A percentile compares a stretch with the other conserved stretches of the same genome.
phyloP scores from a whole-genome alignment of 1,284 basidiomycete genomes.

The Meira nashicola region DNA sequence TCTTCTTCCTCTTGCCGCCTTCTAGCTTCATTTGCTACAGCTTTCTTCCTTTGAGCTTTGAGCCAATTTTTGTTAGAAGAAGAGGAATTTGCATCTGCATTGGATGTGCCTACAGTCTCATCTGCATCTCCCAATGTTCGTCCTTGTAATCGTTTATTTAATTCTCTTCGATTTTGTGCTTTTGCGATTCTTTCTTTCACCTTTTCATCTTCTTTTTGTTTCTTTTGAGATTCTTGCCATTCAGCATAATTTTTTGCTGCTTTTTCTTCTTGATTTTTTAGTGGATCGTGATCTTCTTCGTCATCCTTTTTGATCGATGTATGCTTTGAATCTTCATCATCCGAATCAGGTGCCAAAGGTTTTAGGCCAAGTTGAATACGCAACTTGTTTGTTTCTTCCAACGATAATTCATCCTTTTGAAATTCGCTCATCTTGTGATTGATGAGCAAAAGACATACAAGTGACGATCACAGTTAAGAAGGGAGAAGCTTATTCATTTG shows the following conservation, averaged over 20 bases:
- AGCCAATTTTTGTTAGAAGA: conserved; percentile 67
- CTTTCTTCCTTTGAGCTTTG: conserved; percentile 77
- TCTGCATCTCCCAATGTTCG: conserved; percentile 76
- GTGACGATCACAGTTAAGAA: too few relatives aligned
- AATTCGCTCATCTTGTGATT: conserved; percentile 39
- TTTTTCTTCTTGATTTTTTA: conserved; percentile 53
- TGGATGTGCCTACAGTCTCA: conserved; percentile 37
- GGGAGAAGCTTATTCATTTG: too few relatives aligned
- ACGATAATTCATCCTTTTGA: conserved; percentile 69
- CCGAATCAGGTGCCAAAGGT: conserved; percentile 73
- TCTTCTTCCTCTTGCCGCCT: conserved; percentile 72
- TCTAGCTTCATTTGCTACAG: conserved; percentile 74
- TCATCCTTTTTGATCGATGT: conserved; percentile 35
- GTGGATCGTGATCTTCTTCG: conserved; percentile 47
- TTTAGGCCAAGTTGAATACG: conserved; percentile 90
- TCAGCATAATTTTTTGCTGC: conserved; percentile 31
- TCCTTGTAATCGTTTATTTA: conserved; percentile 82
- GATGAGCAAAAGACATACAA: too few relatives aligned
- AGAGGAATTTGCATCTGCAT: conserved; percentile 57
- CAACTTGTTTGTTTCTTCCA: conserved; percentile 97
- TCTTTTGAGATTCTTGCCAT: conserved; percentile 65
- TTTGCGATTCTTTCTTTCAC: conserved; percentile 52
- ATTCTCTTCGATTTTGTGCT: conserved; percentile 77
- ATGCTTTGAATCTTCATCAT: conserved; percentile 54
- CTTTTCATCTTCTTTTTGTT: conserved; percentile 66